Percentiles rank a stretch among this genome's conserved stretches.
phyloP scores from a whole-genome alignment of 306 rosid species.

The Mucuna pruriens region DNA sequence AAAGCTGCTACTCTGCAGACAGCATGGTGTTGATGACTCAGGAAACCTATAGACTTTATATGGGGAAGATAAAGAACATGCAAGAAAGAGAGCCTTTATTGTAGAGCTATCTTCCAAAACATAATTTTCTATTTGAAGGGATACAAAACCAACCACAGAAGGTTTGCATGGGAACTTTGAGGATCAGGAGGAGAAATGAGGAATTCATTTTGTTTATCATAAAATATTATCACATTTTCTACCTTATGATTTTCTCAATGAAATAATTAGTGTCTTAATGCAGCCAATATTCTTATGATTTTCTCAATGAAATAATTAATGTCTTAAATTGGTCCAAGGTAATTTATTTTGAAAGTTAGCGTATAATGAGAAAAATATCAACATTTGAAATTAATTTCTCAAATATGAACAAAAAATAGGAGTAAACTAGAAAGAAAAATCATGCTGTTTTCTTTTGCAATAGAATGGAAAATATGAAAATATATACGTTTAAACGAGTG shows the following conservation, averaged over 20 bases:
- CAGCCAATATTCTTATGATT: background rate
- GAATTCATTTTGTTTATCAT: background rate
- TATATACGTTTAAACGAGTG: no score
- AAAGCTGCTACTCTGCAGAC: background rate
- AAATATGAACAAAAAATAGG: background rate
- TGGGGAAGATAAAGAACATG: conserved; percentile 13
- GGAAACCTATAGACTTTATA: background rate
- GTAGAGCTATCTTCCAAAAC: background rate
- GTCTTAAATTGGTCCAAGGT: background rate
- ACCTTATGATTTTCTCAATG: background rate
- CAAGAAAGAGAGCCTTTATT: background rate
- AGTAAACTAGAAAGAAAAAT: background rate
- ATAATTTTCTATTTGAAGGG: conserved; percentile 1
- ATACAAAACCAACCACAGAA: background rate
- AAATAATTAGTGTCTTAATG: background rate
- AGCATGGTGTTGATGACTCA: conserved; percentile 2
- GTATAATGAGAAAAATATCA: background rate
- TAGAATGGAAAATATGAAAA: no score
- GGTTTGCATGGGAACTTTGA: background rate
- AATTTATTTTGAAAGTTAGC: no score
- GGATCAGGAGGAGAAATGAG: background rate
- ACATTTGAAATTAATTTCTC: background rate
- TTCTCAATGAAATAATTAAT: background rate
- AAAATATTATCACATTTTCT: background rate
- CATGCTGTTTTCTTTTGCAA: background rate